Base-by-base conservation (phyloP, 441 rosid genomes). In the Arabidopsis hybrid region DNA sequence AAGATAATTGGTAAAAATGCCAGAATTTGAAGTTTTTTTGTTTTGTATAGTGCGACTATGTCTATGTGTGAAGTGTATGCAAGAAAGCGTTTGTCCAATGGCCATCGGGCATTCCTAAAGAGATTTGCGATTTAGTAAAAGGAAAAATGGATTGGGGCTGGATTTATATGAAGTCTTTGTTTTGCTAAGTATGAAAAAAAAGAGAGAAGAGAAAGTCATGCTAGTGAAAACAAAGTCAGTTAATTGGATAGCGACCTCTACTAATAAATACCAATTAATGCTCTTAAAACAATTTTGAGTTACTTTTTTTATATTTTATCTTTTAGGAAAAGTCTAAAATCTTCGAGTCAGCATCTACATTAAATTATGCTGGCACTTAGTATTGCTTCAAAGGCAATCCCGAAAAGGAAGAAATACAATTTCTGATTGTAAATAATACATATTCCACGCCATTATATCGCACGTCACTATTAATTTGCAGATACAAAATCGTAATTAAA, bases 291-390 rank as follows among this genome's bases (percentile, higher is more conserved):
- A 35, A 12, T 50, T 34, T 35, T 17, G 35, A 65, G 69, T 35
- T 18, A n/a, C 7, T 65, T 17, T 34, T 11, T 52, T 43, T 17
- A n/a, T 21, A 21, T 21, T 21, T 26, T 26, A 43, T 11, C 65
- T 13, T 55, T 53, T 8, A 67, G 56, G 65, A 57, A 69, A 69
- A 57, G 35, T 69, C 65, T 32, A 32, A 69, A 69, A 43, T 57
- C 29, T 42, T 43, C 13, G 36, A 57, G 65, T 57, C 65, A 57
- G n/a, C 55, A 16, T 69, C 72, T 31, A 16, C 65, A 43, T 69
- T 57, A 31, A 42, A 10, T 31, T 16, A 32, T 56, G 16, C 26
- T 56, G 31, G 17, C 52, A 31, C 43, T 40, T 31, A 40, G 12
- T 32, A 31, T 56, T 39, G 29, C 51, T 53, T 67, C 51, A 21